phyloP scores from a whole-genome alignment of 257 asterid species.

The Plantago ovata region DNA sequence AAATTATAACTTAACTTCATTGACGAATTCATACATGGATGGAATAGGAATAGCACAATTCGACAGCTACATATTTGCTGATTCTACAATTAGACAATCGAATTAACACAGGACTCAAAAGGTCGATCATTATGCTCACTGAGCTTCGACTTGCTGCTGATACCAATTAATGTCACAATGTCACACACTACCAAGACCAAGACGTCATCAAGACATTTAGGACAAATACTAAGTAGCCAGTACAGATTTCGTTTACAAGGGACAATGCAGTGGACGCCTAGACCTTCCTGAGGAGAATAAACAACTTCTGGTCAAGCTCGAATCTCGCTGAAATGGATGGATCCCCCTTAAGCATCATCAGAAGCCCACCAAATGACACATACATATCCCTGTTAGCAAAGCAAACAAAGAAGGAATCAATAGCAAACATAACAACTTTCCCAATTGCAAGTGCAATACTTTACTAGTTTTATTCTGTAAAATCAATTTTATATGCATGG shows the following conservation, averaged over 20 bases:
- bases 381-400: conserved; percentile 45
- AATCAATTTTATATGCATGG: neutral
- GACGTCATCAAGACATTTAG: neutral
- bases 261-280: conserved; percentile 5
- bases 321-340: conserved; percentile 59
- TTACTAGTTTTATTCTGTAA: no score
- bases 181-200: neutral
- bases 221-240: neutral
- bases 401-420: no score
- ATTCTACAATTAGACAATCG: no score
- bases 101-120: no score
- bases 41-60: no score
- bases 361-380: conserved; percentile 74
- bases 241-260: neutral
- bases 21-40: no score
- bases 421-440: no score
- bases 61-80: no score
- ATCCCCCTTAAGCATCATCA: conserved; percentile 71
- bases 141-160: no score
- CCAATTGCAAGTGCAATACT: neutral
- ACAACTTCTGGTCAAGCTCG: conserved; percentile 82
- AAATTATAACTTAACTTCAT: no score
- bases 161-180: neutral
- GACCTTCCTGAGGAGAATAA: conserved; percentile 77
- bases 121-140: no score